Conservation (phyloP, 257 asterid genomes). For the Salvia rosmarinus region DNA sequence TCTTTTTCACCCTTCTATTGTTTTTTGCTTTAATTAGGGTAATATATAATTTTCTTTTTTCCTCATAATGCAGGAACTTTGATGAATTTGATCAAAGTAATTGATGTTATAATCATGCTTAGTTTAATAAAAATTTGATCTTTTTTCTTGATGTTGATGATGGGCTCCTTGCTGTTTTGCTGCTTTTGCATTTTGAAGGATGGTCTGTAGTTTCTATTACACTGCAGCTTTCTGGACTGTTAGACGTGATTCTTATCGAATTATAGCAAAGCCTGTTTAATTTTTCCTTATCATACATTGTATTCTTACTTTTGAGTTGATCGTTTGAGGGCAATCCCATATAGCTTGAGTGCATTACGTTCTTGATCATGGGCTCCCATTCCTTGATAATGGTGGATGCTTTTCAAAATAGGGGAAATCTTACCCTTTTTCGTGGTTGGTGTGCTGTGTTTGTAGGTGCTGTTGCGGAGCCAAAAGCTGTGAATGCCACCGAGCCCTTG, state of each 20-base stretch:
- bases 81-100: not conserved
- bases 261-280: not conserved
- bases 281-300: not conserved
- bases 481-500: conserved; percentile 77
- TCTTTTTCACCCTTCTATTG: not conserved
- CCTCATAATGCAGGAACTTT: not conserved
- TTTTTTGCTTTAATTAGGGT: not conserved
- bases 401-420: conserved; percentile 2
- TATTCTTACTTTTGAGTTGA: not conserved
- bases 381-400: not conserved
- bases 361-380: not conserved
- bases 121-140: not conserved
- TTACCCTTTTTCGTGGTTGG: conserved; percentile 1
- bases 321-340: not conserved
- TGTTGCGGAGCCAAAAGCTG: conserved; percentile 82
- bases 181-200: not conserved
- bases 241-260: not conserved
- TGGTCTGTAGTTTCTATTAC: conserved; percentile 2
- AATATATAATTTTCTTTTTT: not conserved
- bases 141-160: not conserved
- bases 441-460: conserved; percentile 50
- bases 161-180: not conserved
- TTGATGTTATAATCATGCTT: not conserved
- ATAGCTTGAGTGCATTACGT: not conserved
- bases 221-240: not conserved